Evolutionary conservation across 495 filamentous ascomycete genomes (phyloP).

Genomic region (Podospora sp.): DNA sequence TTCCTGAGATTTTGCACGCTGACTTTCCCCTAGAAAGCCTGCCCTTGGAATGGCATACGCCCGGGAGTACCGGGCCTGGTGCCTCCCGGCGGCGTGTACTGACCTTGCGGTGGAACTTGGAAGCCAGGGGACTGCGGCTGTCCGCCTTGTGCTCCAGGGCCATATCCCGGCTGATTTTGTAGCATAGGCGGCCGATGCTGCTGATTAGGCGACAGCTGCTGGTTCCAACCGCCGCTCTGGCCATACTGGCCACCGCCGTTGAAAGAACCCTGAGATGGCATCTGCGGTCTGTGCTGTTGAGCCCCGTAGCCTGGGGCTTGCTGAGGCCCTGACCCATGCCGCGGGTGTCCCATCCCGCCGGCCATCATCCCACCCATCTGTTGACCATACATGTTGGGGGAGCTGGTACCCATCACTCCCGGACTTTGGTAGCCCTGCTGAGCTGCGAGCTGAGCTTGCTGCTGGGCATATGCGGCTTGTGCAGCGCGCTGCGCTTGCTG

Average conservation of each 20-base stretch:
- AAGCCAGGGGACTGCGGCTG: slow-evolving; percentile 36
- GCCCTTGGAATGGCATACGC: slow-evolving; percentile 40
- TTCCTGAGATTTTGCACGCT: slow-evolving; percentile 26
- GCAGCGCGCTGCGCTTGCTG: slow-evolving; percentile 43
- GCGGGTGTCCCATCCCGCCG: slow-evolving; percentile 10
- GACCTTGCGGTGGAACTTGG: slow-evolving; percentile 34
- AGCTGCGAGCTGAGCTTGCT: slow-evolving; percentile 36
- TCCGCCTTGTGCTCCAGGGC: slow-evolving; percentile 31
- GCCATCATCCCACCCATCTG: slow-evolving; percentile 27
- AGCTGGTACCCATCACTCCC: slow-evolving; percentile 23
- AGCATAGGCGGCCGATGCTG: slow-evolving; percentile 20
- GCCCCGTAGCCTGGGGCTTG: slow-evolving; percentile 13
- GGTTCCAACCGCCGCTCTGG: slow-evolving; percentile 23
- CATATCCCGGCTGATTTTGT: slow-evolving; percentile 28
- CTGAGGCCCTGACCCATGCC: slow-evolving; percentile 20
- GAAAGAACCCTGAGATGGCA: slow-evolving; percentile 26
- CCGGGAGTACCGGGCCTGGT: slow-evolving; percentile 36
- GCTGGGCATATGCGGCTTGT: slow-evolving; percentile 38
- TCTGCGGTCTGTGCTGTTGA: slow-evolving; percentile 23
- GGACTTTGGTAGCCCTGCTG: slow-evolving; percentile 30
- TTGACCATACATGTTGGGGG: slow-evolving; percentile 37
- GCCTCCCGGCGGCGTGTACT: slow-evolving; percentile 30
- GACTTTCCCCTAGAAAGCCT: slow-evolving; percentile 40
- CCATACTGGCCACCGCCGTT: slow-evolving; percentile 13
- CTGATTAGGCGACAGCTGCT: slow-evolving; percentile 26